Evolutionary conservation across 2,329 filamentous ascomycete species (phyloP).

Genomic region (Fusarium phyllophilum): DNA sequence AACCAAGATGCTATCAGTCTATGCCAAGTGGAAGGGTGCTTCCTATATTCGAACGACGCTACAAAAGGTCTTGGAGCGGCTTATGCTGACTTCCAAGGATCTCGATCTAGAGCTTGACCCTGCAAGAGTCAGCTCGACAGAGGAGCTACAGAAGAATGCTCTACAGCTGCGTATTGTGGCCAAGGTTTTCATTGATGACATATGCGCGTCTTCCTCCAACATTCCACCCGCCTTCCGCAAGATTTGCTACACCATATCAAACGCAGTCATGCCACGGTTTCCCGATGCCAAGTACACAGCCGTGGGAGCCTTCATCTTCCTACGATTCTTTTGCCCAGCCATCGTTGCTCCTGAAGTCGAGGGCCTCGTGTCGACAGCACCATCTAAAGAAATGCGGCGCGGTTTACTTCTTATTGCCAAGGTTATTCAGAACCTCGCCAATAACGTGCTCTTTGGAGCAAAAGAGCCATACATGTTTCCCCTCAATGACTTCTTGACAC

Average conservation of each 20-base stretch:
- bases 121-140: constrained; percentile 65
- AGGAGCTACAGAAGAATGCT: constrained; percentile 74
- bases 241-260: constrained; percentile 73
- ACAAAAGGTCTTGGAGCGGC: constrained; percentile 72
- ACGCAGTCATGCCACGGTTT: constrained; percentile 71
- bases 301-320: constrained; percentile 76
- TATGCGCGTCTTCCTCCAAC: constrained; percentile 69
- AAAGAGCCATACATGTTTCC: constrained; percentile 80
- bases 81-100: constrained; percentile 74
- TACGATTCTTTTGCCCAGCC: constrained; percentile 77
- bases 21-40: constrained; percentile 76
- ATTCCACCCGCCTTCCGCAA: constrained; percentile 73
- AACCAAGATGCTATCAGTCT: constrained; percentile 78
- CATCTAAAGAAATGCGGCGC: constrained; percentile 75
- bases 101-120: constrained; percentile 76
- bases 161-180: constrained; percentile 73
- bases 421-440: constrained; percentile 76
- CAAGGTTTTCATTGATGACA: constrained; percentile 77
- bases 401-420: constrained; percentile 76
- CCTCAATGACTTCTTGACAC: constrained; percentile 73
- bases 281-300: constrained; percentile 78
- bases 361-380: constrained; percentile 68
- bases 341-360: constrained; percentile 77
- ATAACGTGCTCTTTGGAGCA: constrained; percentile 76
- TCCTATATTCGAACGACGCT: constrained; percentile 71